Evolutionary conservation across 208 protist species (phyloP).

Genomic region (Herpetomonas samuelpessoai): DNA sequence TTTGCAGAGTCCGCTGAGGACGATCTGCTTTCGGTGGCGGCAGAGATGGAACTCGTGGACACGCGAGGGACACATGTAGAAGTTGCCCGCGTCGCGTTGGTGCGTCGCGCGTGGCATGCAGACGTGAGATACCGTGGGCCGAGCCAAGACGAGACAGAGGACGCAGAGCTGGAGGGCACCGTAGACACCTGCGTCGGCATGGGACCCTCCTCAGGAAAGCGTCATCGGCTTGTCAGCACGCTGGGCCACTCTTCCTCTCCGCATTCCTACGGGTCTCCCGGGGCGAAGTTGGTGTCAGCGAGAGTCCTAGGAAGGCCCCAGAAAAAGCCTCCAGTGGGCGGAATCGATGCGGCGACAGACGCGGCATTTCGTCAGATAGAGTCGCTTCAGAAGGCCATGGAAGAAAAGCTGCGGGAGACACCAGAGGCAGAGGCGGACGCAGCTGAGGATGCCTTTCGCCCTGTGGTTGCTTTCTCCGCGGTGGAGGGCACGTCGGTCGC

Average conservation of each 20-base stretch:
- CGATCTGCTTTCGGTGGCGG: slow-evolving; percentile 56
- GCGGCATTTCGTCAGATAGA: background rate
- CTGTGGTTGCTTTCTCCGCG: too few relatives aligned
- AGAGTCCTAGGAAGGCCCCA: too few relatives aligned
- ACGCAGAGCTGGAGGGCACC: background rate
- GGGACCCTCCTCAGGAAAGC: background rate
- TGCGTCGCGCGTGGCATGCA: background rate
- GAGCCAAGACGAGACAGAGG: background rate
- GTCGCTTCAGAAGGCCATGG: background rate
- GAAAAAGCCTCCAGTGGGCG: background rate
- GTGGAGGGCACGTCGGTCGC: background rate
- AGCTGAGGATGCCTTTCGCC: background rate
- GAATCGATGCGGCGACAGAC: background rate
- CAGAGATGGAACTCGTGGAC: slow-evolving; percentile 39
- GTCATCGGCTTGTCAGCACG: background rate
- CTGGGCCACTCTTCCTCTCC: too few relatives aligned
- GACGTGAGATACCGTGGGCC: background rate
- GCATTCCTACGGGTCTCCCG: too few relatives aligned
- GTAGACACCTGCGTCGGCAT: background rate
- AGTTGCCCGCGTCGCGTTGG: slow-evolving; percentile 14
- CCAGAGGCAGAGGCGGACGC: background rate
- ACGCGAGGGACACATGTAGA: slow-evolving; percentile 15
- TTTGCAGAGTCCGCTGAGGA: slow-evolving; percentile 39
- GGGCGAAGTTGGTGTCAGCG: too few relatives aligned
- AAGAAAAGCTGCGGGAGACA: background rate